phyloP scores from a whole-genome alignment of 768 basidiomycete genomes.

The Trametes villosa region DNA sequence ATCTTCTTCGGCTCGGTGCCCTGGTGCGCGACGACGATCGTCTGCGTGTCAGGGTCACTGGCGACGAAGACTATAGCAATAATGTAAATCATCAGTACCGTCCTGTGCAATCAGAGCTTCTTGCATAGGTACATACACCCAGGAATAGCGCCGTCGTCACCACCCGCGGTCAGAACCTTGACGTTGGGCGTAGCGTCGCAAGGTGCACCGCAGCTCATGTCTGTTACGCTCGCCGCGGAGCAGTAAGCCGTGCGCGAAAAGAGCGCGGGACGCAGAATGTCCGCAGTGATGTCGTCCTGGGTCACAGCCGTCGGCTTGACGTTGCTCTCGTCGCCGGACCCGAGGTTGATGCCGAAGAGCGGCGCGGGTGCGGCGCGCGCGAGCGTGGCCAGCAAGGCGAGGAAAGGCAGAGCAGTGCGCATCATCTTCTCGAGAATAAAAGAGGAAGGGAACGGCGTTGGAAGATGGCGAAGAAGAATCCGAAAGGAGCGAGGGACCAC shows the following conservation, averaged over 20 bases:
- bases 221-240: conserved; percentile 21
- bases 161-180: conserved; percentile 30
- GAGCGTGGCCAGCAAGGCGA: conserved; percentile 18
- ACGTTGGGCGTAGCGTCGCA: conserved; percentile 32
- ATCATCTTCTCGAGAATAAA: conserved; percentile 10
- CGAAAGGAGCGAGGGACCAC: conserved; percentile 18
- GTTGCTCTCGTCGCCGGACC: conserved; percentile 14
- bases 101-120: neutral
- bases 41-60: conserved; percentile 40
- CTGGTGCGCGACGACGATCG: conserved; percentile 43
- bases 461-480: neutral
- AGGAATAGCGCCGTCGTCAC: conserved; percentile 29
- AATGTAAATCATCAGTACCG: neutral
- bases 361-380: conserved; percentile 23
- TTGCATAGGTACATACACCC: conserved; percentile 15
- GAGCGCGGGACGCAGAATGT: conserved; percentile 29
- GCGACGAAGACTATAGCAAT: conserved; percentile 31
- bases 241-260: conserved; percentile 35
- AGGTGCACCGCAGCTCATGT: conserved; percentile 32
- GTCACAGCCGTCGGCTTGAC: conserved; percentile 20
- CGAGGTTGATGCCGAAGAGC: conserved; percentile 28
- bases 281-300: conserved; percentile 23
- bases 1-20: conserved; percentile 39
- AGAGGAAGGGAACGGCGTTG: neutral
- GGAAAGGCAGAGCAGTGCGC: conserved; percentile 16